phyloP scores from a whole-genome alignment of 805 yeast species.

The Candida caryicola region DNA sequence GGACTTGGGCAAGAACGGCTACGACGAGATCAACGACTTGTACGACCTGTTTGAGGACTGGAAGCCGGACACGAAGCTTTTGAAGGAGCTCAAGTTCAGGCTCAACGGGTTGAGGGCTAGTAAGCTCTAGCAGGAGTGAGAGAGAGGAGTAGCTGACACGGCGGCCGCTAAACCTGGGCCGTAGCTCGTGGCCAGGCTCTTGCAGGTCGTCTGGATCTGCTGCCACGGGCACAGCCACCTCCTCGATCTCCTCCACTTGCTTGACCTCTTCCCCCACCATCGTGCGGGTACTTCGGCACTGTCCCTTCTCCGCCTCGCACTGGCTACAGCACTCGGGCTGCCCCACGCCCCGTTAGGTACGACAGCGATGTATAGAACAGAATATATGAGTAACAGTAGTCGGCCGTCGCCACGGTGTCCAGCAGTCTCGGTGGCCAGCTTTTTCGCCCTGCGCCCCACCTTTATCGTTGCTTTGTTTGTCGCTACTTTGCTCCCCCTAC shows the following conservation, averaged over 20 bases:
- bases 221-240: too few relatives aligned
- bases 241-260: neutral
- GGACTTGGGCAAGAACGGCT: conserved; percentile 32
- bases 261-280: neutral
- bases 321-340: neutral
- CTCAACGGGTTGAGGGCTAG: conserved; percentile 52
- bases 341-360: too few relatives aligned
- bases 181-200: too few relatives aligned
- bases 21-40: conserved; percentile 57
- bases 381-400: too few relatives aligned
- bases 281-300: neutral
- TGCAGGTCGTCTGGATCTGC: too few relatives aligned
- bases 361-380: too few relatives aligned
- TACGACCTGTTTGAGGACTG: conserved; percentile 75
- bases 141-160: neutral
- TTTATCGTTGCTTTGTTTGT: too few relatives aligned
- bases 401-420: too few relatives aligned
- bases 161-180: too few relatives aligned
- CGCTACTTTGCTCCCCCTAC: too few relatives aligned
- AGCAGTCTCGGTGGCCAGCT: too few relatives aligned
- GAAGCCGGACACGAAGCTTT: conserved; percentile 80
- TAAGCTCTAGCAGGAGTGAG: conserved; percentile 23
- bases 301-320: neutral
- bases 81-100: conserved; percentile 82
- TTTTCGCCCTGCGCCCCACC: too few relatives aligned